Evolutionary conservation across 768 basidiomycete species (phyloP), one percentile per base, ranked within the genome.

Genomic region (Phylloporus rhodoxanthus): DNA sequence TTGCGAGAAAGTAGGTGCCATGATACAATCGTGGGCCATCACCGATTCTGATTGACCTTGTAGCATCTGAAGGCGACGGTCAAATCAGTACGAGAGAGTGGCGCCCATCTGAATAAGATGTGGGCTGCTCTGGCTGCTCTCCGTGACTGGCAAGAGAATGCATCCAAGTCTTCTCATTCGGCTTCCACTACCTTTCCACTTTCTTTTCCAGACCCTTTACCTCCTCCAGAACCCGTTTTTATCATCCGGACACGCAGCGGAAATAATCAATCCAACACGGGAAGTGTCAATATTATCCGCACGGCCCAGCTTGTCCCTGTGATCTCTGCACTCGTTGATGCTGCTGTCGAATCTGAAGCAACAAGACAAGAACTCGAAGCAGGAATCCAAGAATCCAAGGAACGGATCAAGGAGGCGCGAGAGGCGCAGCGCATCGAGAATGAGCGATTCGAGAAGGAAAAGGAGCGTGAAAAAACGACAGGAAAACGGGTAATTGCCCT

Each of bases 221-320:
- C 80, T n/a, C 75, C 79, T 15, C 77, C 82, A 14, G 57, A 69
- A 17, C 69, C 70, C 8, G 54, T 68, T 9, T 61, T 63, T 5
- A 56, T 70, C 15, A 72, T 74, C 30, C 71, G 67, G 41, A 80
- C 80, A 17, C 79, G 85, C 40, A 76, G 72, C 38, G 69, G 69
- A 33, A 53, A 43, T 32, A 62, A 68, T 14, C 60, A 62, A 11
- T 64, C 64, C 32, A 53, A 57, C 21, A 49, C 57, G 19, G 66
- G 50, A 32, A 50, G 47, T 49, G 70, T 64, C 49, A 68, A 52
- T 53, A 74, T 74, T 58, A 63, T 69, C 4, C 62, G 59, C 17
- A 70, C 85, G 0, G 74, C 74, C 5, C 88, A 89, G 56, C 72
- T 91, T 57, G 69, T 91, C 13, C 87, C 87, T 14, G 73, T 86